Conservation (phyloP, 768 basidiomycete genomes). For the Dioszegia hungarica region DNA sequence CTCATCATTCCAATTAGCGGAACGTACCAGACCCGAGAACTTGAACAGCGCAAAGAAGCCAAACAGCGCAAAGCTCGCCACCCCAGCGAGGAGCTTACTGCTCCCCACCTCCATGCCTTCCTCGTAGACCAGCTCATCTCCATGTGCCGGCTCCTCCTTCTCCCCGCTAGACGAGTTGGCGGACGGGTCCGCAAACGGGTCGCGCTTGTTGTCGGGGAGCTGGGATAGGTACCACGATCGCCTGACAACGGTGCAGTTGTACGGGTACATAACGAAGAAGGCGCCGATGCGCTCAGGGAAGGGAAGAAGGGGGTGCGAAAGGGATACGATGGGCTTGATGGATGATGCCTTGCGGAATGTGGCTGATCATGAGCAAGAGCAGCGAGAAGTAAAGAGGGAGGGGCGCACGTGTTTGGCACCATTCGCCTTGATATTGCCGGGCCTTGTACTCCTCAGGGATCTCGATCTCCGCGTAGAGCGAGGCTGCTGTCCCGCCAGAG, state of each 20-base stretch:
- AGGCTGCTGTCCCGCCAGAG: slow-evolving; percentile 62
- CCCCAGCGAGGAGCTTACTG: slow-evolving; percentile 49
- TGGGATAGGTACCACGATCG: slow-evolving; percentile 41
- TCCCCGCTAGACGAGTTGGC: neutral
- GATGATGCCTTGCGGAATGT: slow-evolving; percentile 33
- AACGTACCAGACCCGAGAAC: slow-evolving; percentile 9
- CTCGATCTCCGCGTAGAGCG: slow-evolving; percentile 46
- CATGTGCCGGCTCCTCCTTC: neutral
- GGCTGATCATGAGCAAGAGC: too few species aligned
- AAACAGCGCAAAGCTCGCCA: slow-evolving; percentile 15
- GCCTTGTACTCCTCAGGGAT: slow-evolving; percentile 46
- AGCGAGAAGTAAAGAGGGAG: neutral
- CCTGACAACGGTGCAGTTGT: slow-evolving; percentile 56
- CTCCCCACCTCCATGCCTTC: slow-evolving; percentile 68
- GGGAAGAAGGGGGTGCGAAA: slow-evolving; percentile 24
- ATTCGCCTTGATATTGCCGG: slow-evolving; percentile 1
- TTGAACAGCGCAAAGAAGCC: slow-evolving; percentile 31
- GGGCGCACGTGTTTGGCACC: slow-evolving; percentile 4
- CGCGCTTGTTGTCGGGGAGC: neutral
- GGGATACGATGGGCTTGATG: slow-evolving; percentile 12
- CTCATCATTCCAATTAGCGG: neutral
- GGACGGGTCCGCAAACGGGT: neutral
- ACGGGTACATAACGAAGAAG: slow-evolving; percentile 53
- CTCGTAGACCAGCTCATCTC: slow-evolving; percentile 56
- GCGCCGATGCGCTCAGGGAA: slow-evolving; percentile 40